Conservation (phyloP, 2,329 filamentous ascomycete species). For the Zarea fungicola region DNA sequence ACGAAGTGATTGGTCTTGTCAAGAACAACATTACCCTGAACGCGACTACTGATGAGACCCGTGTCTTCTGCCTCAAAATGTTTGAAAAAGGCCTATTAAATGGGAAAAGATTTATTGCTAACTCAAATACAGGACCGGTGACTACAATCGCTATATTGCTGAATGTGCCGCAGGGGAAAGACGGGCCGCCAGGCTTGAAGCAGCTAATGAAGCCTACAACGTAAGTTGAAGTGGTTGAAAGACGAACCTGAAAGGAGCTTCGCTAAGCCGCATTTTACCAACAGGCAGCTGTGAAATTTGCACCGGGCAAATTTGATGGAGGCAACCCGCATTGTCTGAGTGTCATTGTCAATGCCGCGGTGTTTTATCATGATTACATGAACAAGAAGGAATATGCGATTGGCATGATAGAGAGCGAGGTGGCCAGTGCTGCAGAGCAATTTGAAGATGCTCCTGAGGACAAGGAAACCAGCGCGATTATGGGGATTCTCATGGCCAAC, state of each 20-base stretch:
- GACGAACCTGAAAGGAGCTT: too few species aligned
- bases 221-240: background rate
- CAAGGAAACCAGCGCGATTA: background rate
- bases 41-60: background rate
- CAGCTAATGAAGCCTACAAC: background rate
- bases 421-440: background rate
- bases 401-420: background rate
- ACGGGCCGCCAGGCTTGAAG: background rate
- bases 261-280: too few species aligned
- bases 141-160: conserved; percentile 6
- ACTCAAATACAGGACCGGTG: background rate
- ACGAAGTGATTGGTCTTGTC: background rate
- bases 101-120: background rate
- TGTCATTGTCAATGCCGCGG: background rate
- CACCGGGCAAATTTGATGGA: background rate
- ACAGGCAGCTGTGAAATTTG: background rate
- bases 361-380: background rate
- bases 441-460: background rate
- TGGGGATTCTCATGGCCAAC: background rate
- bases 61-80: conserved; percentile 1
- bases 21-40: background rate
- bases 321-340: background rate
- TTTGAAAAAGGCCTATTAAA: background rate
- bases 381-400: background rate
- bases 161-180: background rate